phyloP scores from a whole-genome alignment of 495 filamentous ascomycete species.

The Xylaria castorea region DNA sequence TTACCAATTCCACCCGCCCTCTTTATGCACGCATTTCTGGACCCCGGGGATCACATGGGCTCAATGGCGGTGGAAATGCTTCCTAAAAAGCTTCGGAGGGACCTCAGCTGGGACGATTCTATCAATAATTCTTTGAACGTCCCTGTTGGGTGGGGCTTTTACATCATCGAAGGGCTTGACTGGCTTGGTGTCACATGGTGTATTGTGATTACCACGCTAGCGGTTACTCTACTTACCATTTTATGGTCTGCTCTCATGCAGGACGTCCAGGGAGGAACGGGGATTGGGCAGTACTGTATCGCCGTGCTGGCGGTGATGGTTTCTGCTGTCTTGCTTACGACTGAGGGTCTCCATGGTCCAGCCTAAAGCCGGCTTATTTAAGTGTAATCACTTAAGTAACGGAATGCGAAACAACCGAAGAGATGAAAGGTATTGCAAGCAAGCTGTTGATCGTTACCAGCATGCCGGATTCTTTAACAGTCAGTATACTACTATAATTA shows the following conservation, averaged over 20 bases:
- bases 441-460: not conserved
- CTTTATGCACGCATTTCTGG: not conserved
- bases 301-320: not conserved
- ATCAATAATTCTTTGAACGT: not conserved
- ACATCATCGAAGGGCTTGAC: not conserved
- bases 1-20: not conserved
- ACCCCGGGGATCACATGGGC: not conserved
- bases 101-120: not conserved
- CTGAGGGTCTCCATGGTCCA: not conserved
- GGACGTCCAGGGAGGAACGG: not conserved
- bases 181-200: not conserved
- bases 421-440: not conserved
- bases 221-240: not conserved
- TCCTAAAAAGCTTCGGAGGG: not conserved
- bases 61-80: not conserved
- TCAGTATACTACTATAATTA: not conserved
- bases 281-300: not conserved
- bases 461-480: not conserved
- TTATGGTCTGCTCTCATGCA: not conserved
- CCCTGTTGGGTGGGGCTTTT: not conserved
- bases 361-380: not conserved
- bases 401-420: not conserved
- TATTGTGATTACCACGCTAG: not conserved
- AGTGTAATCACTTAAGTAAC: not conserved
- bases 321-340: not conserved